Evolutionary conservation across 768 basidiomycete species (phyloP), one percentile per base, ranked within the genome.

Genomic region (Boletellus ananiceps): DNA sequence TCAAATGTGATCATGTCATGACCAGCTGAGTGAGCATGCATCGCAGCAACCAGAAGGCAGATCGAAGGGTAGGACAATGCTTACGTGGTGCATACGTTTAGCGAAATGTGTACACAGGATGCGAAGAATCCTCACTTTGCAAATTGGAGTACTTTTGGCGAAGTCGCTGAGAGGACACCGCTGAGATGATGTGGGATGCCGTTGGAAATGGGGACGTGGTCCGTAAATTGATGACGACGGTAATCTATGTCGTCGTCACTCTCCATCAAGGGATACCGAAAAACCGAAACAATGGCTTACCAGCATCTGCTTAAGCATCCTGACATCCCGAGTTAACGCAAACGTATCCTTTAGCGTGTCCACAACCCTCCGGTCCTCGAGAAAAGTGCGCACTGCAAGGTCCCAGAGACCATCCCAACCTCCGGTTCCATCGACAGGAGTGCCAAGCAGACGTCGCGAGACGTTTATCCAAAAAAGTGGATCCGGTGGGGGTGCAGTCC

Each of bases 1-100:
- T 94, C 91, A 62, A 98, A 95, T 27, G 89, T 97, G 68, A 96
- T 83, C 13, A 71, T 70, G 16, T 86, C 75, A 51, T 93, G 85
- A 0, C 93, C 93, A 6, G 82, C 80, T 9, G 83, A 84, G 21
- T 82, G 71, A 4, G 82, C 75, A 61, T 96, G 94, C 59, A 83
- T 77, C 13, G 83, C 77, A n/a, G 93, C 87, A 51, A 98, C 85
- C 37, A 96, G 77, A 27, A 95, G 75, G 60, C 90, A 93, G 16
- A 92, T 67, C 2, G 80, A 72, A 8, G 93, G 88, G 61, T 94
- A 91, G 16, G 90, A 71, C 18, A 93, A 64, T 47, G 75, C 89
- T 93, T 15, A 48, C 37, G 40, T 12, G 9, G 15, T 6, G n/a
- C 38, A 50, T 35, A 15, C 23, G 23, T 33, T 52, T 40, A 52